These are phyloP conservation scores for Deuterostichococcus epilithicus DNA, from an alignment of 139 green algal genomes.

Conservation along the genomic window DNA sequence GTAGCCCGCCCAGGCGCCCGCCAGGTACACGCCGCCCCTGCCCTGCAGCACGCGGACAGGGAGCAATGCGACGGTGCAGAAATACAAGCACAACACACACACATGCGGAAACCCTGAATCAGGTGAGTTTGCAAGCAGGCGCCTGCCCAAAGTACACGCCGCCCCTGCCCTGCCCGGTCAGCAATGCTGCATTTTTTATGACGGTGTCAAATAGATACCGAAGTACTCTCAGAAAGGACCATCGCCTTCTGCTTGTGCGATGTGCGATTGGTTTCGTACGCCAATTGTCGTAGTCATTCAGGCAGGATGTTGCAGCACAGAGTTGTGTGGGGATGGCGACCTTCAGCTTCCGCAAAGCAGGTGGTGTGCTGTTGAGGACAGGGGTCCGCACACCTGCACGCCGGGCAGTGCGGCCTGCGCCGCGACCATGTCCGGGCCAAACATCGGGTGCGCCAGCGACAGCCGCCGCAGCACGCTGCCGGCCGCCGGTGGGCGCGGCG, in stretches of 20 bases:
- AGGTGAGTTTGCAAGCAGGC: no score
- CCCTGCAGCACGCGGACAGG: conserved; percentile 33
- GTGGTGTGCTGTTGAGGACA: not conserved
- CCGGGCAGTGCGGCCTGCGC: conserved; percentile 46
- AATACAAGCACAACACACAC: not conserved
- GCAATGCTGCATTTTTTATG: no score
- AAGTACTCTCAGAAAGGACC: no score
- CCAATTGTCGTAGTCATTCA: no score
- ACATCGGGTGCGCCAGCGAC: conserved; percentile 75
- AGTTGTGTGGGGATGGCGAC: no score
- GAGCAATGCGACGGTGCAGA: not conserved
- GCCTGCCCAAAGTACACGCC: conserved; percentile 48
- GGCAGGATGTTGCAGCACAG: no score
- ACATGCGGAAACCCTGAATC: no score
- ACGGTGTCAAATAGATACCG: no score
- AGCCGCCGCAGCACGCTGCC: conserved; percentile 48
- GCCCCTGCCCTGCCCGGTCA: conserved; percentile 43
- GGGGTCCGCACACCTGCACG: conserved; percentile 16
- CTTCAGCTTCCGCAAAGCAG: not conserved
- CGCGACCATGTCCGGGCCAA: conserved; percentile 49
- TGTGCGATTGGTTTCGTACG: no score
- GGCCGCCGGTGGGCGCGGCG: conserved; percentile 48
- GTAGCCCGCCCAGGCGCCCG: conserved; percentile 83
- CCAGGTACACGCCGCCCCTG: conserved; percentile 49
- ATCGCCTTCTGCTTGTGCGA: no score